Base-by-base conservation (phyloP, 768 basidiomycete species). In the Tylopilus felleus region DNA sequence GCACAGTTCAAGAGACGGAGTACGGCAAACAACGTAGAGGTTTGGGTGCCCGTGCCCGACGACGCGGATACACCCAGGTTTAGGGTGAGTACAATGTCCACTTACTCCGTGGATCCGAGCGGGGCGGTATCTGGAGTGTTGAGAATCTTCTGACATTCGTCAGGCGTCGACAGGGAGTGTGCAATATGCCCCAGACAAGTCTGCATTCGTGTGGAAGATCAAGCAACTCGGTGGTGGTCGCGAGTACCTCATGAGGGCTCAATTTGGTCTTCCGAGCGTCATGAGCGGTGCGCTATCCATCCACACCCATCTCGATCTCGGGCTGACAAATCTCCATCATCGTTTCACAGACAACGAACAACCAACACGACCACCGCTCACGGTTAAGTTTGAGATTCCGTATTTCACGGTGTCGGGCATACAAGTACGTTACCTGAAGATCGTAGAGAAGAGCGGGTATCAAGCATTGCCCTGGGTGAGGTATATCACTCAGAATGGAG, bases 161-260 rank as follows among this genome's bases (percentile, higher is more conserved):
- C 57, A 97, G 94, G 92, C 96, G 21, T 88, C 94, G 16, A 95
- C 93, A 13, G 97, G 97, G 4, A 89, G 85, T 22, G 97, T 98
- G 3, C 93, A 97, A 58, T 98, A 99, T 66, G 94, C 90, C 1
- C 97, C 96, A 0, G 97, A 99, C 70, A 98, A 98, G 71, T 93
- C 93, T 17, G 93, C 94, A 2, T 98, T 98, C 65, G 91, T 98
- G 1, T 98, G 97, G 97, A 98, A 98, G 74, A 98, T 99, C 73
- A 98, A 98, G 71, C 93, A 96, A 68, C 81, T 99, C 0, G 95
- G 92, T 5, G 97, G 97, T 6, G 92, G 92, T 35, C 84, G 93
- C 36, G 97, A 99, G 68, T 98, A 95, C 74, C 79, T 98, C 51
- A 98, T 98, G 96, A 81, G 97, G 12, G 97, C 97, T 1, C 97